Evolutionary conservation across 2,329 filamentous ascomycete species (phyloP).

Genomic region (Fusarium annulatum): DNA sequence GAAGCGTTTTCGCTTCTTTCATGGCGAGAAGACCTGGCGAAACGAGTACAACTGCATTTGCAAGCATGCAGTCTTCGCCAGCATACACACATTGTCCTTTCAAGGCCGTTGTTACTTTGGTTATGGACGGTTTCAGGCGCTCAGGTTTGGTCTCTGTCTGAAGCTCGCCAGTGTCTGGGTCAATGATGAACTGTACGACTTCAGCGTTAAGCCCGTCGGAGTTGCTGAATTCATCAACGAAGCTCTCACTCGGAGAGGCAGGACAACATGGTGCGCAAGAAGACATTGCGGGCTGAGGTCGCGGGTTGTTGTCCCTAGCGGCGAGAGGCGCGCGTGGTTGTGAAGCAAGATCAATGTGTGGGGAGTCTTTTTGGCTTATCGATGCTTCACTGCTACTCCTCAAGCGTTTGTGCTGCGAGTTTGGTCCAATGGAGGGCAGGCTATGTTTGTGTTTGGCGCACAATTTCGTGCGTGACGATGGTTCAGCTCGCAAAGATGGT

Average conservation of each 20-base stretch:
- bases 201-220: not conserved
- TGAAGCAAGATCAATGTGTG: not conserved
- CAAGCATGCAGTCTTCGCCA: constrained; percentile 53
- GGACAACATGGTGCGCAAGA: not conserved
- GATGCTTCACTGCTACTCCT: constrained; percentile 5
- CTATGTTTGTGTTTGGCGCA: not conserved
- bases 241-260: not conserved
- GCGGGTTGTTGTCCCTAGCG: constrained; percentile 42
- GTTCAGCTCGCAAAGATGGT: constrained; percentile 10
- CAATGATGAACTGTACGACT: constrained; percentile 5
- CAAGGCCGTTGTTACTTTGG: not conserved
- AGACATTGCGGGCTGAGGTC: constrained; percentile 19
- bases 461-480: not conserved
- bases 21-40: constrained; percentile 54
- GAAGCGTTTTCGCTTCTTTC: constrained; percentile 51
- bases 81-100: constrained; percentile 48
- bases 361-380: not conserved
- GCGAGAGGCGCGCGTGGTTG: constrained; percentile 36
- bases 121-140: not conserved
- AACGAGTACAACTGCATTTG: constrained; percentile 53
- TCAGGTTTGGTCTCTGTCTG: not conserved
- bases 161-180: not conserved
- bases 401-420: constrained; percentile 35
- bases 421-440: not conserved
- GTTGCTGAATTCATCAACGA: not conserved